Conservation (phyloP, 2,329 filamentous ascomycete species). For the Hansfordia pulvinata region DNA sequence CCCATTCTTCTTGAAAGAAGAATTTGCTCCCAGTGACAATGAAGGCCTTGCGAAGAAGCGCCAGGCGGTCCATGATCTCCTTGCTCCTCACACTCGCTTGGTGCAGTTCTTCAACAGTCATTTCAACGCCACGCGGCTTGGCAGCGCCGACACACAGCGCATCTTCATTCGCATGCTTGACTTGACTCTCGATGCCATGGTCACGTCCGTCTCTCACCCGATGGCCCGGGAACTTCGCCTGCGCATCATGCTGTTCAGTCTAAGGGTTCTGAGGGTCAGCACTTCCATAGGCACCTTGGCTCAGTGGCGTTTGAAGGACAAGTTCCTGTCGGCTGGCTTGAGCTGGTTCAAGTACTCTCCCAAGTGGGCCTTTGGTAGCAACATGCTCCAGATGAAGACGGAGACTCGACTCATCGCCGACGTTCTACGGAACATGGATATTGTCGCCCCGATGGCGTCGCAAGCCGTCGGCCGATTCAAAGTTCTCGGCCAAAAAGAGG, state of each 20-base stretch:
- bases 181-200: slow-evolving; percentile 63
- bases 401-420: slow-evolving; percentile 74
- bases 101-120: slow-evolving; percentile 87
- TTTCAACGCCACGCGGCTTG: slow-evolving; percentile 83
- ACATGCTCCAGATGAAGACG: slow-evolving; percentile 83
- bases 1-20: slow-evolving; percentile 81
- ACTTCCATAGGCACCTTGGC: slow-evolving; percentile 49
- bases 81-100: slow-evolving; percentile 75
- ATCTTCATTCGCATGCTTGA: slow-evolving; percentile 73
- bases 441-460: slow-evolving; percentile 45
- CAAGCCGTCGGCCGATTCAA: slow-evolving; percentile 40
- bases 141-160: slow-evolving; percentile 67
- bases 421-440: slow-evolving; percentile 53
- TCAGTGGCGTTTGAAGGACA: slow-evolving; percentile 77
- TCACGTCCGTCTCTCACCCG: slow-evolving; percentile 61
- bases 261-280: slow-evolving; percentile 63
- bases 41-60: slow-evolving; percentile 60
- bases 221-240: slow-evolving; percentile 87
- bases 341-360: slow-evolving; percentile 79
- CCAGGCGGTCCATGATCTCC: slow-evolving; percentile 65
- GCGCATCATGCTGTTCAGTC: slow-evolving; percentile 69
- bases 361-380: slow-evolving; percentile 91
- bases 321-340: slow-evolving; percentile 72
- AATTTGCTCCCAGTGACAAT: slow-evolving; percentile 85
- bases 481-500: slow-evolving; percentile 64